Percentiles rank a stretch among this genome's conserved stretches.
Evolutionary conservation across 768 basidiomycete species (phyloP).

Genomic region (Lactifluus hygrophoroides): DNA sequence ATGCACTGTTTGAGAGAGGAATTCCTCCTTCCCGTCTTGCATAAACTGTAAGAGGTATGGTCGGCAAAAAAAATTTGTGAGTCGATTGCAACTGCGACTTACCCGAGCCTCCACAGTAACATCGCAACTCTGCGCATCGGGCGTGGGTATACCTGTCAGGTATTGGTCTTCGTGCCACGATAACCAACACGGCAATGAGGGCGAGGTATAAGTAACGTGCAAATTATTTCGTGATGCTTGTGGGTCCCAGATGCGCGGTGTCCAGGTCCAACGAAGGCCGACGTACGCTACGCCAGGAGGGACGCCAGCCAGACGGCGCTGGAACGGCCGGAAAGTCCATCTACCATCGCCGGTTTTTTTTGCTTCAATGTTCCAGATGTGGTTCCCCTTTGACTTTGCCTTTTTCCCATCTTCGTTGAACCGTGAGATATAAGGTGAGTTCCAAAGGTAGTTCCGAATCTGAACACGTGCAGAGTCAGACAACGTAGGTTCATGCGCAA

Average conservation of each 20-base stretch:
- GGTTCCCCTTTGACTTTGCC: conserved; percentile 98
- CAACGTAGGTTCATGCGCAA: conserved; percentile 8
- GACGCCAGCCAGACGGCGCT: conserved; percentile 76
- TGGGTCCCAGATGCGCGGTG: conserved; percentile 94
- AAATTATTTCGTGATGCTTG: conserved; percentile 79
- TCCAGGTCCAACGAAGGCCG: conserved; percentile 80
- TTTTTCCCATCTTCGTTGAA: conserved; percentile 99
- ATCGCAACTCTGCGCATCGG: conserved; percentile 66
- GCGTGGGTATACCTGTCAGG: conserved; percentile 70
- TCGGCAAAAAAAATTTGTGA: conserved; percentile 4
- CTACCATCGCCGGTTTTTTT: conserved; percentile 64
- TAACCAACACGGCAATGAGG: conserved; percentile 79
- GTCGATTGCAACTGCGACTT: conserved; percentile 26
- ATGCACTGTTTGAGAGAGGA: conserved; percentile 56
- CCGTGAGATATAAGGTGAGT: conserved; percentile 84
- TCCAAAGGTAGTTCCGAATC: conserved; percentile 95
- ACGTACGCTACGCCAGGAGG: conserved; percentile 78
- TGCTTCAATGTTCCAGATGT: conserved; percentile 99
- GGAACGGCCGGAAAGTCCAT: conserved; percentile 86
- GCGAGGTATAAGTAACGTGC: conserved; percentile 72
- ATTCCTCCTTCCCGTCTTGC: conserved; percentile 68
- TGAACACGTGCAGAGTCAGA: conserved; percentile 26
- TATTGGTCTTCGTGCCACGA: conserved; percentile 72
- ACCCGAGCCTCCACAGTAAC: conserved; percentile 74
- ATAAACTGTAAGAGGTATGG: conserved; percentile 39